Evolutionary conservation across 805 yeast species (phyloP).

Genomic region (Schwanniomyces pseudopolymorphus): DNA sequence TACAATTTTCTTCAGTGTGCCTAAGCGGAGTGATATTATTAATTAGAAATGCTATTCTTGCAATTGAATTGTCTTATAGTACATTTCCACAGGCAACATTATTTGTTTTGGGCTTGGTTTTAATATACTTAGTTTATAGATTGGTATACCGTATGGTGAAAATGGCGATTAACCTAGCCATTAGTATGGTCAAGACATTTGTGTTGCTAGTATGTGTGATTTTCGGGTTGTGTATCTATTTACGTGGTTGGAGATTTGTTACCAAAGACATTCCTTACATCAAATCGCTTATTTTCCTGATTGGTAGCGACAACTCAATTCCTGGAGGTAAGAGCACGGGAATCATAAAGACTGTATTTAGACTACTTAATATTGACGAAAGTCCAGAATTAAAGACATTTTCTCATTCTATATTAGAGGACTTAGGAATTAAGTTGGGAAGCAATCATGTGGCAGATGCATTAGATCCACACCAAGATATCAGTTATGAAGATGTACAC

Average conservation of each 20-base stretch:
- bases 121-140: slow-evolving; percentile 18
- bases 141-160: slow-evolving; percentile 12
- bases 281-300: slow-evolving; percentile 2
- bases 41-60: slow-evolving; percentile 10
- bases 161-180: slow-evolving; percentile 21
- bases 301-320: neutral
- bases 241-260: slow-evolving; percentile 23
- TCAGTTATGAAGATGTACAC: slow-evolving; percentile 7
- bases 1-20: slow-evolving; percentile 5
- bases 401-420: slow-evolving; percentile 10
- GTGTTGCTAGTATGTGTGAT: slow-evolving; percentile 12
- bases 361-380: neutral
- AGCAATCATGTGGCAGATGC: slow-evolving; percentile 12
- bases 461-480: slow-evolving; percentile 3
- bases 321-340: neutral
- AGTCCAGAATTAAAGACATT: neutral
- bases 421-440: slow-evolving; percentile 17
- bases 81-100: slow-evolving; percentile 20
- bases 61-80: slow-evolving; percentile 10
- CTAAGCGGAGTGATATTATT: slow-evolving; percentile 13
- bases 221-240: slow-evolving; percentile 14
- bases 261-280: slow-evolving; percentile 15
- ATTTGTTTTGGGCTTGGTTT: slow-evolving; percentile 10
- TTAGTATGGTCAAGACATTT: slow-evolving; percentile 18
- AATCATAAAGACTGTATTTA: neutral